Base-by-base conservation (phyloP, 768 basidiomycete genomes). In the Tulasnella sp. region DNA sequence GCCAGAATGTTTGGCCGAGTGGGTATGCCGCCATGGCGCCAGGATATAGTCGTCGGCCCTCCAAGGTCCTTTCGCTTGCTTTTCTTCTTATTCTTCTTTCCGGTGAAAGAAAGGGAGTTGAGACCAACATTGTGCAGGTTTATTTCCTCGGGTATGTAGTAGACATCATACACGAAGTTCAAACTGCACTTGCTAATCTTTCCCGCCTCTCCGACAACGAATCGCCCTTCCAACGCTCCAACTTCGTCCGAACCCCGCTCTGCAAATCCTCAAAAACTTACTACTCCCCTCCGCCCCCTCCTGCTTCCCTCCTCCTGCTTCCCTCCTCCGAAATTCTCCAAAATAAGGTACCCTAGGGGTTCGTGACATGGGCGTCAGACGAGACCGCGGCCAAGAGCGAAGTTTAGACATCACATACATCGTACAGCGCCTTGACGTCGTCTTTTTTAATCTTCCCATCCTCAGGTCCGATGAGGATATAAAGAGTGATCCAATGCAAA, bases 381-480 rank as follows among this genome's bases (percentile, higher is more conserved):
- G n/a, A n/a, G n/a, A n/a, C n/a, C n/a, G n/a, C n/a, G n/a, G n/a
- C n/a, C n/a, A n/a, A 22, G 54, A 1, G n/a, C n/a, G 24, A 54
- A 54, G 12, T n/a, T n/a, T 24, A 54, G 16, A 46, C 31, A n/a
- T 34, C 18, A 73, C 77, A 34, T 31, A 78, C 77, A 42, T 78
- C 64, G 46, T 69, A 78, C 6, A 37, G 14, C 1, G 16, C 50
- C 34, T 24, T 60, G 37, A 78, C 58, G 34, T 78, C 50, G 6
- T 22, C 77, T n/a, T 78, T 78, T 31, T 31, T 60, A 20, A 78
- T 78, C 46, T 46, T 34, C 16, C 77, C 69, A 37, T 78, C 77
- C 40, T 78, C 54, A 20, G 77, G 77, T 54, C 50, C 58, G 14
- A 78, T 20, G n/a, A 78, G 44, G 22, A 78, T 34, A 40, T 78